Percentiles rank a stretch among this genome's conserved stretches.
Evolutionary conservation across 345 rosid species (phyloP).

Genomic region (Kernera saxatilis): DNA sequence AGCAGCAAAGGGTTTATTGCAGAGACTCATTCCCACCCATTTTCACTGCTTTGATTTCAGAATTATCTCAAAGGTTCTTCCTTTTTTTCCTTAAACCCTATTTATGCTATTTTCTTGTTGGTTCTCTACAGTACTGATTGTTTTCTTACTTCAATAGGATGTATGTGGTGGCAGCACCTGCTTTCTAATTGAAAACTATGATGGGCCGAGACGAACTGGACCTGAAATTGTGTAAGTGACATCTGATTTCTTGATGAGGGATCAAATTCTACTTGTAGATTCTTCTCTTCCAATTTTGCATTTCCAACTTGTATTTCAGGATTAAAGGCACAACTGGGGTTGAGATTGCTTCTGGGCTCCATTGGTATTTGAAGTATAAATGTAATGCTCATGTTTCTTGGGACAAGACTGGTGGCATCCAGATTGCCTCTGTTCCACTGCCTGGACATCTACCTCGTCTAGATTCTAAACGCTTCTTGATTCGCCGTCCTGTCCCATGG

Average conservation of each 20-base stretch:
- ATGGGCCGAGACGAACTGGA: slow-evolving; percentile 30
- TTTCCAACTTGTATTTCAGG: slow-evolving; percentile 31
- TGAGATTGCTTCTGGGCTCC: slow-evolving; percentile 85
- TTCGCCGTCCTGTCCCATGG: slow-evolving; percentile 89
- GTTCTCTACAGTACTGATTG: not conserved
- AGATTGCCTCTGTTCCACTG: slow-evolving; percentile 64
- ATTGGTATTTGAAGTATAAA: slow-evolving; percentile 84
- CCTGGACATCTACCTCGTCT: slow-evolving; percentile 72
- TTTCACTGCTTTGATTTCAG: slow-evolving; percentile 53
- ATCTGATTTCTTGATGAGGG: not conserved
- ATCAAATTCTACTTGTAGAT: not conserved
- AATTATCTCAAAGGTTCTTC: slow-evolving; percentile 63
- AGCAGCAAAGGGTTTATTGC: slow-evolving; percentile 63
- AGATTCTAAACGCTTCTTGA: slow-evolving; percentile 50
- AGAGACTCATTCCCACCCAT: slow-evolving; percentile 71
- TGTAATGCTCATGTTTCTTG: slow-evolving; percentile 92
- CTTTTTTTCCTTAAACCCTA: not conserved
- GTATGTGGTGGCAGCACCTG: slow-evolving; percentile 69
- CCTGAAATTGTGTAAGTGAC: slow-evolving; percentile 69
- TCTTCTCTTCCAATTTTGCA: not conserved
- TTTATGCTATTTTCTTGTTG: not conserved
- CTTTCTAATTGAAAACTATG: slow-evolving; percentile 53
- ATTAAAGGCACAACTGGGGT: slow-evolving; percentile 81
- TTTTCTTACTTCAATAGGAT: slow-evolving; percentile 44
- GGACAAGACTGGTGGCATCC: slow-evolving; percentile 91